Evolutionary conservation across 2,329 filamentous ascomycete genomes (phyloP), one percentile per base, ranked within the genome.

Genomic region (Monascus ruber): DNA sequence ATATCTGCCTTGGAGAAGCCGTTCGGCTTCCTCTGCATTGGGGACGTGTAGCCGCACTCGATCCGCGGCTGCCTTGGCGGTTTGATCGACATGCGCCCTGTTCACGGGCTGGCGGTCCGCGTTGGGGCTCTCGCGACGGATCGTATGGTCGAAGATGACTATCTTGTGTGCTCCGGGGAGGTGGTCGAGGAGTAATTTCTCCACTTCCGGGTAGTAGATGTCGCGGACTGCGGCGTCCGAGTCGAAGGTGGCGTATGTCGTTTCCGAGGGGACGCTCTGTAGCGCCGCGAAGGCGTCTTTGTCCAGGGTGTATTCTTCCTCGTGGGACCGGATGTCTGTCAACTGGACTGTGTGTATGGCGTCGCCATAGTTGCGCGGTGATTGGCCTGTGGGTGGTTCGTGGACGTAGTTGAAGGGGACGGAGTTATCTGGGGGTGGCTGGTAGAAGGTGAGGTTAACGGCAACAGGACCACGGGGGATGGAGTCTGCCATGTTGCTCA

Each of bases 151-250:
- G 64, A 94, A 94, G 55, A 94, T 66, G 49, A 85, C 68, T 26
- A 94, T 69, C 4, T 72, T 71, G 41, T 74, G 71, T 25, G 76
- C 72, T 38, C 81, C 83, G 0, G 81, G 78, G 10, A 93, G 69
- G 41, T 76, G 62, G 9, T 76, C 65, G 2, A 87, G 65, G 1
- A 95, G 67, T 25, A 94, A 66, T 36, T 72, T 59, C 63, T 88
- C 81, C 6, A 94, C 76, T 57, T 94, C 86, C 0, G 85, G 82
- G 66, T 95, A 95, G 70, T 94, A 95, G 39, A 77, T 72, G 1
- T 64, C 52, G 53, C 74, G 65, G 61, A 95, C 76, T 7, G 70
- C 74, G 52, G 87, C 81, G 57, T 84, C 77, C 4, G 60, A 61
- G 59, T 89, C 93, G 32, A 76, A 72, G 8, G 61, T 66, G 50